Evolutionary conservation across 441 rosid species (phyloP), one percentile per base, ranked within the genome.

Genomic region (Pelargonium citronellum): DNA sequence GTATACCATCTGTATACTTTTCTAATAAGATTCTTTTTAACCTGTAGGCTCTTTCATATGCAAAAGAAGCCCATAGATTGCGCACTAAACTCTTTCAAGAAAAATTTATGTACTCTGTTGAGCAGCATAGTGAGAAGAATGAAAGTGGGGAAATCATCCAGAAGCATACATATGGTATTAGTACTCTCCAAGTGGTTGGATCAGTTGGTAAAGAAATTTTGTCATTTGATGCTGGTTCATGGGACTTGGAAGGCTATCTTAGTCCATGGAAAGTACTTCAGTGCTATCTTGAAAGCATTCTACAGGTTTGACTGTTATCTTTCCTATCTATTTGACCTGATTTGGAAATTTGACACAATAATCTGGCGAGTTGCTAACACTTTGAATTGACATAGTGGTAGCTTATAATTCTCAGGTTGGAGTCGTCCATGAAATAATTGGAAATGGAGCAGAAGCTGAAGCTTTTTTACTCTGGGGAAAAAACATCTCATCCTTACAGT

Each of bases 261-360:
- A 95, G 96, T 79, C 88, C 96, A 22, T 95, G 99, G 98, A 89
- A 84, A 74, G 85, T 86, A 71, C 87, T 95, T 72, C 91, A 92
- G 46, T 82, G 90, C 77, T 92, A 91, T 76, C 88, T 95, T 74
- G 98, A 95, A 80, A 95, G 99, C 86, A 88, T 83, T 74, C 86
- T 92, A 74, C 98, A 92, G 96, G 99, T 95, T 71, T 68, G 55
- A 16, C 22, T 83, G 9, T 19, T 74, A 64, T 79, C 63, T 78
- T 70, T 69, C 47, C 64, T 68, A 66, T 20, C 46, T 73, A 61
- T 46, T 73, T 43, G 43, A 66, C 55, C 37, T 44, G 67, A 68
- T 72, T 66, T 74, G 24, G 75, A 71, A 69, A 62, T 62, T 37
- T 20, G 62, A 34, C 64, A 0, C 55, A 58, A 58, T 58, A 58